Conservation (phyloP, 495 filamentous ascomycete species). For the Podospora tetraspora region DNA sequence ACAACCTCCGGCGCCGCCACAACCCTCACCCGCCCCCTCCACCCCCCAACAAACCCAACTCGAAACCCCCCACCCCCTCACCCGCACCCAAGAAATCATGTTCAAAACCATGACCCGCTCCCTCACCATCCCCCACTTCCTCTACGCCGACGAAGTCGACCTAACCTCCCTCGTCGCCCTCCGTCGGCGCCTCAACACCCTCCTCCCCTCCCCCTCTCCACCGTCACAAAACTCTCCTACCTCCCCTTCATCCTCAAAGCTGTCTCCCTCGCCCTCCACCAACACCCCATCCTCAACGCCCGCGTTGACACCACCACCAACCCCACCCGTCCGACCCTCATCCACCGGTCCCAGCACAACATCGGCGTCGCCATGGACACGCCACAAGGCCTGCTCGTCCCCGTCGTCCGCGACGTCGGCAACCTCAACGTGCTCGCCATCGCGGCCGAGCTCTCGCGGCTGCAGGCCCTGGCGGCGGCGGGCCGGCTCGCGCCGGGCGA, state of each 20-base stretch:
- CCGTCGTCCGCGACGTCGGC: slow-evolving; percentile 85
- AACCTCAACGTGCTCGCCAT: slow-evolving; percentile 67
- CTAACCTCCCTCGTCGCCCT: slow-evolving; percentile 65
- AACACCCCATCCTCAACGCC: slow-evolving; percentile 83
- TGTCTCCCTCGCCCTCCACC: slow-evolving; percentile 72
- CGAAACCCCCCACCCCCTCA: slow-evolving; percentile 63
- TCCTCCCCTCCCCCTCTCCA: slow-evolving; percentile 37
- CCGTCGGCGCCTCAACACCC: slow-evolving; percentile 62
- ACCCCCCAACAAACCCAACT: slow-evolving; percentile 43
- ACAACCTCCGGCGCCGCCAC: slow-evolving; percentile 16
- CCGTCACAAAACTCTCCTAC: slow-evolving; percentile 65
- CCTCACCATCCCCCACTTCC: slow-evolving; percentile 84
- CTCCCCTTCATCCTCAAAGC: slow-evolving; percentile 96
- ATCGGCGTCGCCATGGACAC: slow-evolving; percentile 97
- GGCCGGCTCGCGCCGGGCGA: slow-evolving; percentile 75
- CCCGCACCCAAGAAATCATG: slow-evolving; percentile 83
- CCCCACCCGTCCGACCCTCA: slow-evolving; percentile 54
- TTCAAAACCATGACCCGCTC: slow-evolving; percentile 98
- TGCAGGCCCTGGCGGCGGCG: slow-evolving; percentile 62
- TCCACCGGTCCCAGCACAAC: slow-evolving; percentile 80
- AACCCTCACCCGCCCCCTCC: slow-evolving; percentile 4
- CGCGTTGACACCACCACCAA: slow-evolving; percentile 58
- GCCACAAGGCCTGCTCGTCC: slow-evolving; percentile 80
- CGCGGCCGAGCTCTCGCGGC: slow-evolving; percentile 66
- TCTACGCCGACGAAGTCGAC: slow-evolving; percentile 83